These are phyloP conservation scores for Calocybe gangraenosa DNA, from an alignment of 768 basidiomycete genomes.

Conservation along the genomic window DNA sequence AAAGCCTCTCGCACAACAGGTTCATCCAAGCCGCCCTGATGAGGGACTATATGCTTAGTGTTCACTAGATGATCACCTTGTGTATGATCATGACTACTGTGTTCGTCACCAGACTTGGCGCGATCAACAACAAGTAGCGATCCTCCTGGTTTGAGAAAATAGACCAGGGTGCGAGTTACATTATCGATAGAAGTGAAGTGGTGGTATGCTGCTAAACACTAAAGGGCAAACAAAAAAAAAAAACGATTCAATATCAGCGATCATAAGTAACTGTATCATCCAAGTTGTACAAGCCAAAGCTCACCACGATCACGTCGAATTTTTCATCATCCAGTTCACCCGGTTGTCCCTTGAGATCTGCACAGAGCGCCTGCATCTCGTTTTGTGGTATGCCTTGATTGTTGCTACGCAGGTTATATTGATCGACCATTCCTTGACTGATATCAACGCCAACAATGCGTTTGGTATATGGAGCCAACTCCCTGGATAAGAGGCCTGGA, in stretches of 20 bases:
- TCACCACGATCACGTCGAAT: conserved; percentile 71
- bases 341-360: conserved; percentile 41
- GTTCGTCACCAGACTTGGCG: conserved; percentile 9
- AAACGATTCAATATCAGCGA: no score
- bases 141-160: conserved; percentile 60
- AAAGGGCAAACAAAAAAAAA: not conserved
- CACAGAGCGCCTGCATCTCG: conserved; percentile 63
- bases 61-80: conserved; percentile 25
- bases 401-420: conserved; percentile 52
- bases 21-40: conserved; percentile 50
- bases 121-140: conserved; percentile 55
- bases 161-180: conserved; percentile 48
- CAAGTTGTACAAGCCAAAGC: conserved; percentile 18
- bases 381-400: conserved; percentile 62
- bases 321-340: conserved; percentile 44
- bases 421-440: conserved; percentile 64
- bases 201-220: conserved; percentile 70
- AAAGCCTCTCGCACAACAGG: conserved; percentile 46
- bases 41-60: conserved; percentile 46
- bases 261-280: not conserved
- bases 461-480: conserved; percentile 56
- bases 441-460: conserved; percentile 73
- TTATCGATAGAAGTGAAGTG: conserved; percentile 51
- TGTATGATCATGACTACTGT: conserved; percentile 1
- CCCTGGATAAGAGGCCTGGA: conserved; percentile 59